A percentile compares a stretch with the other conserved stretches of the same genome.
Evolutionary conservation across 495 filamentous ascomycete species (phyloP).

Genomic region (Xylaria scruposa): DNA sequence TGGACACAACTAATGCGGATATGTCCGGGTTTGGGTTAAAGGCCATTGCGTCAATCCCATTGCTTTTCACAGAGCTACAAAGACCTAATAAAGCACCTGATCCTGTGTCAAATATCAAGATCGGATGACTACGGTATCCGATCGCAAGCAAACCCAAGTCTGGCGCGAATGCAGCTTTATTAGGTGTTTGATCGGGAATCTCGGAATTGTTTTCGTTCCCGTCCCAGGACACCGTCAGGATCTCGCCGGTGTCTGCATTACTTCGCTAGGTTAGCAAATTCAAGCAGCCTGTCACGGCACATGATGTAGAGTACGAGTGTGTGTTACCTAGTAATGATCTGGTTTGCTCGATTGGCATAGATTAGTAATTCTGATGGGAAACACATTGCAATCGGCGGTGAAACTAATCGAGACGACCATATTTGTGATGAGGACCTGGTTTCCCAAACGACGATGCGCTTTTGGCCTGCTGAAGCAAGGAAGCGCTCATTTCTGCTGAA

Average conservation of each 20-base stretch:
- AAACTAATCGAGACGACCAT: constrained; percentile 31
- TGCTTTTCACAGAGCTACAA: constrained; percentile 21
- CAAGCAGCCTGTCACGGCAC: constrained; percentile 6
- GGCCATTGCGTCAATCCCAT: constrained; percentile 22
- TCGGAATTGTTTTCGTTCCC: constrained; percentile 12
- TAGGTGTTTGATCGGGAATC: constrained; percentile 27
- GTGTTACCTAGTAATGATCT: constrained; percentile 19
- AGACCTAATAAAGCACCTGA: constrained; percentile 12
- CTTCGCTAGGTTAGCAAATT: constrained; percentile 15
- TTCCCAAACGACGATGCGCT: constrained; percentile 34
- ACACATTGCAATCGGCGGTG: constrained; percentile 28
- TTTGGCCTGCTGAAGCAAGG: constrained; percentile 34
- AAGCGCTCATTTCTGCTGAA: constrained; percentile 30
- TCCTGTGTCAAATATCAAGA: constrained; percentile 33
- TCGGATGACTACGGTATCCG: constrained; percentile 34
- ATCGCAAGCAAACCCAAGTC: constrained; percentile 34
- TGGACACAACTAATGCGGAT: constrained; percentile 33
- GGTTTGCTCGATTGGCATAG: constrained; percentile 23
- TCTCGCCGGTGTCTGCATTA: constrained; percentile 19
- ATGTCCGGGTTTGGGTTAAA: constrained; percentile 37
- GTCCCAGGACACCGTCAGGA: constrained; percentile 20
- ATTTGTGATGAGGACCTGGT: constrained; percentile 24
- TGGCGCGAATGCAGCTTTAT: constrained; percentile 26
- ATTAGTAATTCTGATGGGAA: constrained; percentile 17
- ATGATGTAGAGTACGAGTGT: background rate